Evolutionary conservation across 805 yeast species (phyloP), one percentile per base, ranked within the genome.

Genomic region (Starmerella gropengiesseri): DNA sequence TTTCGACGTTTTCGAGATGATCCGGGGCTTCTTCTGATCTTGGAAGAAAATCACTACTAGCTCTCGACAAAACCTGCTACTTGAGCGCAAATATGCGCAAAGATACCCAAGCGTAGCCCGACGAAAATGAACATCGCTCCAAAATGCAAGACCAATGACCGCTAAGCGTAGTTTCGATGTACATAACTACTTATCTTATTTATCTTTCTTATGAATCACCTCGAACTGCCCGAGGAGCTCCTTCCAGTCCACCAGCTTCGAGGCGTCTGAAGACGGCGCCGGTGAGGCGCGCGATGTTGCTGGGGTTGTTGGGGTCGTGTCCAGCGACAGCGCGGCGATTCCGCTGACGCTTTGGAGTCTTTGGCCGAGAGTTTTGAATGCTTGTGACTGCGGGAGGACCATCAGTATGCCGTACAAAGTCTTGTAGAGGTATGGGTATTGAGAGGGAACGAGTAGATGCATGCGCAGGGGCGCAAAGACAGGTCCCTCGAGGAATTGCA

Each of bases 351-450:
- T 68, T 38, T 73, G 73, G 39, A 91, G 67, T 46, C 98, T 69
- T 54, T 79, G 82, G 50, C 80, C 80, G 50, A 91, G 67, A 0
- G 82, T 75, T n/a, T 73, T 76, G 58, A 84, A 91, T 0, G 97
- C 94, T 11, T 83, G 73, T 0, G 95, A 84, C 59, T 91, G 98
- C 0, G 98, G 98, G 38, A 91, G 62, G 5, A 91, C 69, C 98
- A 91, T 91, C 46, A 91, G 66, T 23, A 91, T 71, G 1, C 97
- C 98, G 59, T 85, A 91, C 23, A 91, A 69, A 41, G 95, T 82
- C 57, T 85, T 84, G 68, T 80, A 83, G 26, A 91, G 64, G 55
- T 72, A 81, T 1, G 93, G 94, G 57, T 81, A 72, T 49, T 72
- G 74, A 37, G 78, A 83, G 1, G 95, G 95, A 55, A 84, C 94